Base-by-base conservation (phyloP, 345 rosid species). In the Rubroshorea leprosula region DNA sequence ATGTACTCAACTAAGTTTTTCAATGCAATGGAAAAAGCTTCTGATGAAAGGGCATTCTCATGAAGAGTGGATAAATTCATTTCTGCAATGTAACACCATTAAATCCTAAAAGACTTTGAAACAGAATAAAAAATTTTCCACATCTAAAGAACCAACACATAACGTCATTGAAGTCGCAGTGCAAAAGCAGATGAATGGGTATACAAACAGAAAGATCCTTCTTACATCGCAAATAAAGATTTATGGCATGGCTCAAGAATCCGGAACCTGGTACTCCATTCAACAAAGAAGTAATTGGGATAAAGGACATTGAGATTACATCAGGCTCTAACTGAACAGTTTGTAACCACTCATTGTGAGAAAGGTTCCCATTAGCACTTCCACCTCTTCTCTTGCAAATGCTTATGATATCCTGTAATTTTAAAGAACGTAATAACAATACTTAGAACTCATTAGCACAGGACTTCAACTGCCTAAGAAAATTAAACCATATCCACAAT, bases 361-460 rank as follows among this genome's bases (percentile, higher is more conserved):
- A 73, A 27, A 83, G 68, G 60, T 60, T 76, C 60, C 76, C 73
- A 63, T 73, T 70, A 55, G 75, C 95, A 55, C 69, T 84, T 69
- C 99, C 99, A 52, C 97, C 99, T 72, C 99, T 83, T 70, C 97
- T 85, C 80, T 82, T 93, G 80, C 78, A 72, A 73, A 82, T 78
- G 63, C 75, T 78, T 35, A 67, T 69, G 26, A 83, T 69, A 60
- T 87, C 96, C 99, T 93, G 80, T 80, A 76, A 45, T 5, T 26
- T 44, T 44, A 23, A 25, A 20, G 9, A n/a, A 53, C n/a, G 18
- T 5, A 17, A 23, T 23, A 29, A 15, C 48, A 56, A 43, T 24
- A 38, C 14, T 26, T 49, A 20, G 65, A 49, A 15, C 18, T 14
- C 16, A 58, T 44, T 41, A 41, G 1, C 24, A 54, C 39, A 31